Evolutionary conservation across 2,329 filamentous ascomycete species (phyloP), one percentile per base, ranked within the genome.

Genomic region (Diaporthe humulicola): DNA sequence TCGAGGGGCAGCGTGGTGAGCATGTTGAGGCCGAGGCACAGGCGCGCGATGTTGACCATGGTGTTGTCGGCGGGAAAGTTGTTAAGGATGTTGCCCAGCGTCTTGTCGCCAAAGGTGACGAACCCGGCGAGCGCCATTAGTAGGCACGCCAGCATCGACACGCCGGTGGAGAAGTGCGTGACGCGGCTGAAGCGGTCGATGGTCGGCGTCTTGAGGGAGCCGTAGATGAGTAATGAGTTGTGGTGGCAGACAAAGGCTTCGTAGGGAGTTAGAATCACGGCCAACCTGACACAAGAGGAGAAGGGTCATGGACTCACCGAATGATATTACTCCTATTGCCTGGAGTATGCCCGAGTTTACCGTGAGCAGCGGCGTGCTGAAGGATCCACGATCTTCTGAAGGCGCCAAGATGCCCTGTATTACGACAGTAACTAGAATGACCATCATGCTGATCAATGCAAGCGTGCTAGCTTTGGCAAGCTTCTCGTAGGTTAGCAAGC

Each of bases 11-110:
- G 88, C 2, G 97, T 98, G 19, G 97, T 98, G 80, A 99, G 91
- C 97, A 99, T 99, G 88, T 99, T 99, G 78, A 99, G 90, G 2
- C 97, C 97, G 82, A 99, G 98, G 85, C 95, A 98, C 69, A 99
- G 89, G 71, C 97, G 93, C 30, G 97, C 97, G 74, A 99, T 89
- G 84, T 98, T 98, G 81, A 98, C 95, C 91, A 98, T 93, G 79
- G 93, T 89, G 84, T 98, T 98, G 84, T 97, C 92, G 28, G 92
- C 88, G 2, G 96, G 94, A 81, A 99, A 98, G 86, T 99, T 99
- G 88, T 99, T 99, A 80, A 99, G 92, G 70, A 99, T 95, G 83
- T 99, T 99, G 81, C 97, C 97, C 78, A 95, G 88, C 5, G 97
- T 99, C 80, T 93, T 91, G 84, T 96, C 94, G 77, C 97, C 96